These are phyloP conservation scores for Backusella psychrophila DNA, from an alignment of 192 early-diverging fungal species.

Conservation along the genomic window DNA sequence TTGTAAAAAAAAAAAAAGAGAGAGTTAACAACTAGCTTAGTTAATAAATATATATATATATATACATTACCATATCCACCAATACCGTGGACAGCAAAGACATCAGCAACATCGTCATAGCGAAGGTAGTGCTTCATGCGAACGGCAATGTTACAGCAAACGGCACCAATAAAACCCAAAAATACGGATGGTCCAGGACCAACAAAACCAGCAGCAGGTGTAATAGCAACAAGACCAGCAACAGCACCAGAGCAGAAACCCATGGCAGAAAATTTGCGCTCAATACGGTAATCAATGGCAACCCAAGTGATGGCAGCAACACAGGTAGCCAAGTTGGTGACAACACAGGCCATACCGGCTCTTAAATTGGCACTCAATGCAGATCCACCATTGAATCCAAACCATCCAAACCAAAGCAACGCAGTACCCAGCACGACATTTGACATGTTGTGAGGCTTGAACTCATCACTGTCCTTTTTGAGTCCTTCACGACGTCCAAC, in stretches of 20 bases:
- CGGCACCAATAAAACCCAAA: constrained; percentile 71
- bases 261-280: constrained; percentile 81
- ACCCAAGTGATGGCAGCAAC: constrained; percentile 85
- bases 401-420: constrained; percentile 18
- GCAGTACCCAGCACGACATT: constrained; percentile 73
- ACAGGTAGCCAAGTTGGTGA: constrained; percentile 84
- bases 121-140: constrained; percentile 84
- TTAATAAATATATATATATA: no score
- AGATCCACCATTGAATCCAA: constrained; percentile 91
- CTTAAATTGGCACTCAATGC: constrained; percentile 77
- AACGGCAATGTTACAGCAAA: constrained; percentile 78
- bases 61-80: constrained; percentile 55
- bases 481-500: constrained; percentile 80
- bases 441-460: constrained; percentile 86
- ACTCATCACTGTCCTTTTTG: constrained; percentile 41
- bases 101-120: constrained; percentile 91
- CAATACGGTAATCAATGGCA: constrained; percentile 73
- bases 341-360: constrained; percentile 80
- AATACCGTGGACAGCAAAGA: constrained; percentile 86
- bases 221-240: constrained; percentile 89
- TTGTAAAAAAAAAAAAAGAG: no score
- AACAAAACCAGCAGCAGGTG: constrained; percentile 89
- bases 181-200: constrained; percentile 74
- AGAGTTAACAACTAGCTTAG: no score
- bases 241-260: constrained; percentile 96